Evolutionary conservation across 2,329 filamentous ascomycete species (phyloP).

Genomic region (Cercospora janseana): DNA sequence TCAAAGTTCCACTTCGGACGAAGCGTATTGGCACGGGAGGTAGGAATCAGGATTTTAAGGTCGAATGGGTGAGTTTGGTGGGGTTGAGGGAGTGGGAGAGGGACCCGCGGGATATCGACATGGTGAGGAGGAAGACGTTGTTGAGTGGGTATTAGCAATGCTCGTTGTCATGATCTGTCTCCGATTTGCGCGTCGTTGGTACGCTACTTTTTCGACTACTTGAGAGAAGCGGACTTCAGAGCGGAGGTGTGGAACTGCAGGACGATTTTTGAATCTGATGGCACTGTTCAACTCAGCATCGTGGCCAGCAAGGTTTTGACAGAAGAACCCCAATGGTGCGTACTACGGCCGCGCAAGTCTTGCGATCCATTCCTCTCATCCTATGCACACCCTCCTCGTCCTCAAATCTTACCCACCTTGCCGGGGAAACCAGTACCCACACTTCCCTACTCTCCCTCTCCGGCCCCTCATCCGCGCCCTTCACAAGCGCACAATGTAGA

Average conservation of each 20-base stretch:
- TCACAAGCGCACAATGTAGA: background rate
- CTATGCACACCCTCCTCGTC: no score
- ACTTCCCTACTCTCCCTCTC: background rate
- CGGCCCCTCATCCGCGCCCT: background rate
- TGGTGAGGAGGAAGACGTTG: conserved; percentile 6
- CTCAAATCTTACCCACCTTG: no score
- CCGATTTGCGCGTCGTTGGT: no score
- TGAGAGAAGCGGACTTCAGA: background rate
- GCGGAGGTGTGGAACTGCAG: no score
- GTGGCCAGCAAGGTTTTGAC: no score
- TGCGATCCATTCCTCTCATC: background rate
- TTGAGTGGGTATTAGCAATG: conserved; percentile 11
- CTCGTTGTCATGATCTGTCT: no score
- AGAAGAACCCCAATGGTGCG: no score
- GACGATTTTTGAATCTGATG: no score
- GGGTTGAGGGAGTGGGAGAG: conserved; percentile 7
- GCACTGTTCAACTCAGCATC: no score
- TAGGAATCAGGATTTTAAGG: background rate
- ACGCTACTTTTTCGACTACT: background rate
- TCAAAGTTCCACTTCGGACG: conserved; percentile 6
- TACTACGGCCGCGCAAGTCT: no score
- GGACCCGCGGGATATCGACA: conserved; percentile 13
- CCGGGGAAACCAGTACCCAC: background rate
- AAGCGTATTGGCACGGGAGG: conserved; percentile 7
- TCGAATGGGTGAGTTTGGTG: conserved; percentile 7